phyloP scores from a whole-genome alignment of 495 filamentous ascomycete genomes.

The Aspergillus leporis region DNA sequence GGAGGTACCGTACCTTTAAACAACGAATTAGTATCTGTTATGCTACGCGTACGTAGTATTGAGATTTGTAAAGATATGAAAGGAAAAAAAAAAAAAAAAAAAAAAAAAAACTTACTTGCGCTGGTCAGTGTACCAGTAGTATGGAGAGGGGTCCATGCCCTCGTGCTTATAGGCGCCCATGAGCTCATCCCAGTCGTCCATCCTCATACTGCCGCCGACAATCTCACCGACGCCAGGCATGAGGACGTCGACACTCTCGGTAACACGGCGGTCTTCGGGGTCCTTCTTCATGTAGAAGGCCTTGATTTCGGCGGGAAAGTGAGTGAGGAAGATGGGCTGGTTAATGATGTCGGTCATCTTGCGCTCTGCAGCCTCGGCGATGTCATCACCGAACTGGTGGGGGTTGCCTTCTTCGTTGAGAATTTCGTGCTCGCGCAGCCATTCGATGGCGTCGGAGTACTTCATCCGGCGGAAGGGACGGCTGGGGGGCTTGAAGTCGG shows the following conservation, averaged over 20 bases:
- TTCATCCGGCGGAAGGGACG: slow-evolving; percentile 94
- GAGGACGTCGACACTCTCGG: slow-evolving; percentile 92
- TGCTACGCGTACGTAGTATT: not conserved
- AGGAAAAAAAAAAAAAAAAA: slow-evolving; percentile 24
- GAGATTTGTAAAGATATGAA: not conserved
- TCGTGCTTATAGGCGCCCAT: slow-evolving; percentile 86
- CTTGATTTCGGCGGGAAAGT: slow-evolving; percentile 98
- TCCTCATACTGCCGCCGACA: slow-evolving; percentile 95
- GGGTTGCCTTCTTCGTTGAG: slow-evolving; percentile 88
- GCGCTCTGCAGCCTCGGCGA: slow-evolving; percentile 96
- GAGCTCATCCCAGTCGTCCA: slow-evolving; percentile 89
- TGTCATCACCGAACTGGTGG: slow-evolving; percentile 94
- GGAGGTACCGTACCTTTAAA: slow-evolving; percentile 79
- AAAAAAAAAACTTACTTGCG: slow-evolving; percentile 70
- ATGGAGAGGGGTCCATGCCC: slow-evolving; percentile 79
- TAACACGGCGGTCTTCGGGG: slow-evolving; percentile 75
- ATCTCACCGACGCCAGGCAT: slow-evolving; percentile 99
- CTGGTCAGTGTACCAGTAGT: slow-evolving; percentile 99
- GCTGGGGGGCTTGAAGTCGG: slow-evolving; percentile 75
- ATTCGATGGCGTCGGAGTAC: slow-evolving; percentile 91
- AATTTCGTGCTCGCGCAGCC: slow-evolving; percentile 87
- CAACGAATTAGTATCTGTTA: slow-evolving; percentile 6
- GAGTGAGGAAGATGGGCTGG: slow-evolving; percentile 91
- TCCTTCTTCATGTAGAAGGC: slow-evolving; percentile 99
- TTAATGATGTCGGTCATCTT: slow-evolving; percentile 97